Evolutionary conservation across 2,329 filamentous ascomycete species (phyloP), one percentile per base, ranked within the genome.

Genomic region (Arthrobotrys megalospora): DNA sequence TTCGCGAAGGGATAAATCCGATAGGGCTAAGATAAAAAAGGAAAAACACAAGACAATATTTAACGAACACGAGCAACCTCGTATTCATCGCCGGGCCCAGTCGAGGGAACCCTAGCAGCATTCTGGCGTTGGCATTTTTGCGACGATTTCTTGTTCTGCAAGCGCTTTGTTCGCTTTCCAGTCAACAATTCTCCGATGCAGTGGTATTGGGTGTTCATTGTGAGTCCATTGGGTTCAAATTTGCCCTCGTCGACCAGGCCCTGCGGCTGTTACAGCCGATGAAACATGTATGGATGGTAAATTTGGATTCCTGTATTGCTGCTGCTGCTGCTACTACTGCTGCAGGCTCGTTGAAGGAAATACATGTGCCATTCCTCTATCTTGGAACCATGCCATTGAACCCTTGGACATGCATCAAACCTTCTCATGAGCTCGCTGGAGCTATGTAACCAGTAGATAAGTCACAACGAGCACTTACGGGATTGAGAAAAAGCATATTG

Each of bases 111-210:
- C 48, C 48, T 24, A 16, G 48, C 28, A 50, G 21, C 16, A 8
- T 28, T 34, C 36, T 65, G 34, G 16, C 45, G 10, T 32, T 68
- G 41, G 45, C 12, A 47, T 58, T 65, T 16, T 41, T 53, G 36
- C 45, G 11, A 38, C 48, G 60, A 66, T 70, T 76, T 76, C 72
- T 70, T 24, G 72, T 70, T 70, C 65, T 60, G 72, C 72, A 50
- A 76, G 53, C 72, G 72, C 72, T 77, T 70, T 77, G 73, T 52
- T 77, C 73, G 73, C 72, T 66, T 65, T 53, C 67, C 38, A 53
- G 32, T 36, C 12, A 43, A 64, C 50, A 76, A 70, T 65, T 76
- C 65, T 76, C 72, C 72, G 72, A 76, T 63, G 43, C 47, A 58
- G 58, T 72, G 68, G 68, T 72, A 65, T 52, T 65, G 48, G 55